Conservation (phyloP, 805 yeast species). For the Pichia nakasei region DNA sequence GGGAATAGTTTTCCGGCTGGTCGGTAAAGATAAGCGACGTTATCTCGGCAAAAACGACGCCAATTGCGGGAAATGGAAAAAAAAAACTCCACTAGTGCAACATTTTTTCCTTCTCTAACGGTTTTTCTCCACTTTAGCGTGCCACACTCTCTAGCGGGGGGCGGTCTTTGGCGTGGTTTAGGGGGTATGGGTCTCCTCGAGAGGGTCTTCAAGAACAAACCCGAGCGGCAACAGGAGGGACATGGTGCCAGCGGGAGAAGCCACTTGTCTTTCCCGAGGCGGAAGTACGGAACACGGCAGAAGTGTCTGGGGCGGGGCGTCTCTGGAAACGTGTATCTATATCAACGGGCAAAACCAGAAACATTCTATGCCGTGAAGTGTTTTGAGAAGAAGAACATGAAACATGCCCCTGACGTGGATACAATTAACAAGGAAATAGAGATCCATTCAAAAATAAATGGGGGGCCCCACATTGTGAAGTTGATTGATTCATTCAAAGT, state of each 20-base stretch:
- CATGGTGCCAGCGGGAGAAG: no score
- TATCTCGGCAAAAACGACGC: no score
- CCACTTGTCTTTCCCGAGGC: neutral
- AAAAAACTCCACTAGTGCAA: no score
- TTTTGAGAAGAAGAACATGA: conserved; percentile 32
- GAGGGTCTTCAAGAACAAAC: no score
- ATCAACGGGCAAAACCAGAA: neutral
- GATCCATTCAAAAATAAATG: conserved; percentile 20
- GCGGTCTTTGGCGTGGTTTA: no score
- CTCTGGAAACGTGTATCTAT: conserved; percentile 5
- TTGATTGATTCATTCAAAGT: conserved; percentile 26
- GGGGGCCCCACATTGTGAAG: conserved; percentile 29
- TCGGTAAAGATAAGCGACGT: no score
- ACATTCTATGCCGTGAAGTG: conserved; percentile 35
- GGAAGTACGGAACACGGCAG: conserved; percentile 2
- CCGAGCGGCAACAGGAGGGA: no score
- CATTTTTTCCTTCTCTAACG: neutral
- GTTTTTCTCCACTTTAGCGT: no score
- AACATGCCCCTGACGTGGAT: conserved; percentile 29
- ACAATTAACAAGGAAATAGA: conserved; percentile 33
- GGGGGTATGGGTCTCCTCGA: no score
- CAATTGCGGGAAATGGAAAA: no score
- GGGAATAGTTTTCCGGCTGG: no score
- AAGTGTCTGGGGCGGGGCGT: conserved; percentile 3
- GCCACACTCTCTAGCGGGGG: no score